Evolutionary conservation across 2,329 filamentous ascomycete species (phyloP).

Genomic region (Pyrenophora teres): DNA sequence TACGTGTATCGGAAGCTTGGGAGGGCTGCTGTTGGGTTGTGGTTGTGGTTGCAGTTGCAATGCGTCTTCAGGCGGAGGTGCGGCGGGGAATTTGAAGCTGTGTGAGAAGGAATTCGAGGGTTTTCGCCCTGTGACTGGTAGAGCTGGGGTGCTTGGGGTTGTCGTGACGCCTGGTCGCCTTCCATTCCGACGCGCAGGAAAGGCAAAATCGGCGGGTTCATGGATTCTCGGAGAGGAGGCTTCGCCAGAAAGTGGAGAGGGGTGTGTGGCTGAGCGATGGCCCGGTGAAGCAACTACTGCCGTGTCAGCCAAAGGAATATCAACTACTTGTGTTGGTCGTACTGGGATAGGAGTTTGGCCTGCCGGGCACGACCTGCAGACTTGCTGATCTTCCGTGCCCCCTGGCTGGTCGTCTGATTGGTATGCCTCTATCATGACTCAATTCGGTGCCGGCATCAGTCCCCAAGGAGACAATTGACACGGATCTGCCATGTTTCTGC

Average conservation of each 20-base stretch:
- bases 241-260: conserved; percentile 51
- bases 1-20: conserved; percentile 45
- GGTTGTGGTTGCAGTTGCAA: conserved; percentile 37
- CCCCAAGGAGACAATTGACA: conserved; percentile 57
- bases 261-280: conserved; percentile 42
- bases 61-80: conserved; percentile 41
- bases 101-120: conserved; percentile 51
- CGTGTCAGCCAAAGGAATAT: conserved; percentile 22
- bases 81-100: conserved; percentile 63
- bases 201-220: conserved; percentile 33
- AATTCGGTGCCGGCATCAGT: conserved; percentile 47
- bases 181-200: conserved; percentile 37
- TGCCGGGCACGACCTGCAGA: conserved; percentile 70
- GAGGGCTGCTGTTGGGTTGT: conserved; percentile 36
- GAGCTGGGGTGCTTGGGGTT: conserved; percentile 49
- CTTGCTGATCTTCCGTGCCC: conserved; percentile 80
- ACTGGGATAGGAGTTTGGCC: conserved; percentile 43
- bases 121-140: conserved; percentile 46
- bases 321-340: conserved; percentile 5
- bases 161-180: conserved; percentile 40
- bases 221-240: conserved; percentile 41
- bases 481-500: conserved; percentile 51
- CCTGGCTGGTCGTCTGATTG: conserved; percentile 56
- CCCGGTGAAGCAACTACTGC: conserved; percentile 37
- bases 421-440: conserved; percentile 31